A percentile compares a stretch with the other conserved stretches of the same genome.
These are phyloP conservation scores for Arabis alpina DNA, from an alignment of 345 rosid genomes.

Conservation along the genomic window DNA sequence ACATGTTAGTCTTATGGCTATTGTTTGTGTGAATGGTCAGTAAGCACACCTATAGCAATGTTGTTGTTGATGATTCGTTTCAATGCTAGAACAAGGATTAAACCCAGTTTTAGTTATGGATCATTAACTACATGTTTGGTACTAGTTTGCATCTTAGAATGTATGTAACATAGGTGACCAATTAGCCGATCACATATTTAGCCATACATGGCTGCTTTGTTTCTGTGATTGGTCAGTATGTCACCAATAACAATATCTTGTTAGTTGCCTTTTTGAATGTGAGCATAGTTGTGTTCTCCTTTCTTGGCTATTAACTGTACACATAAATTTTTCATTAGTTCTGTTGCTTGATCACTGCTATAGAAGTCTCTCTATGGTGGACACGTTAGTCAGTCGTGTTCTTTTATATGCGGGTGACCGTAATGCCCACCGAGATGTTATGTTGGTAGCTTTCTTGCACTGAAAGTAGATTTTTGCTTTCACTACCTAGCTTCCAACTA, in stretches of 20 bases:
- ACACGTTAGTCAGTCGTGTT: conserved; percentile 41
- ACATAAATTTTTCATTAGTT: neutral
- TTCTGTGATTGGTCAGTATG: conserved; percentile 56
- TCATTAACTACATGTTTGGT: conserved; percentile 42
- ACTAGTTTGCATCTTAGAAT: neutral
- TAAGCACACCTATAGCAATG: conserved; percentile 52
- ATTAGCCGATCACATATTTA: conserved; percentile 49
- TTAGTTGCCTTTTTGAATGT: conserved; percentile 39
- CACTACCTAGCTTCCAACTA: conserved; percentile 37
- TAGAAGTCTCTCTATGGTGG: conserved; percentile 27
- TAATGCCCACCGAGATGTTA: conserved; percentile 40
- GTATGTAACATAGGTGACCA: conserved; percentile 34
- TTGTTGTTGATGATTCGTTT: conserved; percentile 29
- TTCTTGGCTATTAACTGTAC: conserved; percentile 41
- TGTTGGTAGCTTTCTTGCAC: conserved; percentile 29
- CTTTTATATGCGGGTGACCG: conserved; percentile 38
- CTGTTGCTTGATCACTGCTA: neutral
- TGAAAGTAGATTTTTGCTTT: conserved; percentile 41
- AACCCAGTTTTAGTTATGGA: conserved; percentile 41
- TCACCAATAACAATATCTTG: conserved; percentile 42
- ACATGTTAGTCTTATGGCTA: conserved; percentile 40
- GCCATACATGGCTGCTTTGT: conserved; percentile 30
- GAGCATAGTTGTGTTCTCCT: conserved; percentile 30
- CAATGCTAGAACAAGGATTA: conserved; percentile 22
- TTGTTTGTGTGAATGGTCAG: conserved; percentile 66